Evolutionary conservation across 805 yeast genomes (phyloP), one percentile per base, ranked within the genome.

Genomic region (Candida awuae): DNA sequence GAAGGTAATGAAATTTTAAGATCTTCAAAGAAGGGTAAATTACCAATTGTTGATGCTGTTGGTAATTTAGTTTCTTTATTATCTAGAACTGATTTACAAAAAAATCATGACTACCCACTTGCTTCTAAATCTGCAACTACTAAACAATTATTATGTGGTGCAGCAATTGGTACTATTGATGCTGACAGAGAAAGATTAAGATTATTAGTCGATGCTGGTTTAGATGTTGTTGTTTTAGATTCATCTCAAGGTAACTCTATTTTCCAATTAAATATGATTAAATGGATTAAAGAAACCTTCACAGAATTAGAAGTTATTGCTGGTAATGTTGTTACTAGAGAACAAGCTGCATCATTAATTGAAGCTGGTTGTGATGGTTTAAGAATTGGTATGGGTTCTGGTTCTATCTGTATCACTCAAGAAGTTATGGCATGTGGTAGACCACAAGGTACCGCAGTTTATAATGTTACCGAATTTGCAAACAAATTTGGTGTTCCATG

Each of bases 361-460:
- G 81, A 74, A 55, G 96, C 95, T 38, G 98, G 98, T 67, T 95
- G 94, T 38, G 98, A 92, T 64, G 97, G 88, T 63, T 73, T 92
- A 57, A 86, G 97, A 76, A 90, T 92, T 53, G 98, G 98, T 70
- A 92, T 92, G 98, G 98, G 98, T 61, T 85, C 97, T 25, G 98
- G 98, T 58, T 86, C 97, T 47, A 94, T 94, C 63, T 92, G 98
- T 76, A 92, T 92, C 62, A 92, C 98, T 38, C 98, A 92, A 71
- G 98, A 92, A 71, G 98, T 92, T 45, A 92, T 92, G 98, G 98
- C 98, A 38, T 94, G 96, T 70, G 98, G 98, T 69, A 87, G 98
- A 75, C 98, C 98, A 46, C 98, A 92, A 73, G 98, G 97, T 69
- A 87, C 97, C 51, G 98, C 98, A 45, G 97, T 92, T 39, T 88